A percentile compares a stretch with the other conserved stretches of the same genome.
These are phyloP conservation scores for Magnaporthiopsis rhizophila DNA, from an alignment of 2,329 filamentous ascomycete genomes.

Conservation along the genomic window DNA sequence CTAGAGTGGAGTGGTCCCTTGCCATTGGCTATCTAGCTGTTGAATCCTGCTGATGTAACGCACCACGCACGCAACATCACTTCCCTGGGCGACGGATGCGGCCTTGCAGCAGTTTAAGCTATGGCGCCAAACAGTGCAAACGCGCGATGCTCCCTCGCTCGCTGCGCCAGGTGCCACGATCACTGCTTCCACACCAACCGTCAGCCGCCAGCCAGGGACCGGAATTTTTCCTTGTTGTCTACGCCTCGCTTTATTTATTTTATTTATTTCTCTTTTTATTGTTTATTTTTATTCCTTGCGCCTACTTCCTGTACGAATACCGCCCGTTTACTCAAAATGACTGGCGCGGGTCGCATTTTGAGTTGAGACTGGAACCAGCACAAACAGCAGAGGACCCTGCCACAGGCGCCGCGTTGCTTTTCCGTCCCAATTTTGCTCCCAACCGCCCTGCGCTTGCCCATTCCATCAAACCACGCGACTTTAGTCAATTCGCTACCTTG, in stretches of 20 bases:
- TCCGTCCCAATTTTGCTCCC: not conserved
- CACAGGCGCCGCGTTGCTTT: not conserved
- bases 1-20: too few relatives aligned
- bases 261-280: not conserved
- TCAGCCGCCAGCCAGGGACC: not conserved
- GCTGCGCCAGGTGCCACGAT: not conserved
- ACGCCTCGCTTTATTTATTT: not conserved
- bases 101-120: not conserved
- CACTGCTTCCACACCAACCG: not conserved
- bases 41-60: not conserved
- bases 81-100: not conserved
- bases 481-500: not conserved
- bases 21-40: not conserved
- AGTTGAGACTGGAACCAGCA: not conserved
- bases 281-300: not conserved
- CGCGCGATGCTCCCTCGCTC: not conserved
- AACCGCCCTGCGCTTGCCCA: not conserved
- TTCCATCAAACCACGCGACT: not conserved
- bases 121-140: not conserved
- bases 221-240: not conserved
- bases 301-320: not conserved
- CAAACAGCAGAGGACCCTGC: not conserved
- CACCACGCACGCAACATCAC: not conserved
- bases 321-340: not conserved
- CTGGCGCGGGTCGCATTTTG: not conserved